phyloP scores from a whole-genome alignment of 495 filamentous ascomycete genomes.

The Aspergillus campestris region DNA sequence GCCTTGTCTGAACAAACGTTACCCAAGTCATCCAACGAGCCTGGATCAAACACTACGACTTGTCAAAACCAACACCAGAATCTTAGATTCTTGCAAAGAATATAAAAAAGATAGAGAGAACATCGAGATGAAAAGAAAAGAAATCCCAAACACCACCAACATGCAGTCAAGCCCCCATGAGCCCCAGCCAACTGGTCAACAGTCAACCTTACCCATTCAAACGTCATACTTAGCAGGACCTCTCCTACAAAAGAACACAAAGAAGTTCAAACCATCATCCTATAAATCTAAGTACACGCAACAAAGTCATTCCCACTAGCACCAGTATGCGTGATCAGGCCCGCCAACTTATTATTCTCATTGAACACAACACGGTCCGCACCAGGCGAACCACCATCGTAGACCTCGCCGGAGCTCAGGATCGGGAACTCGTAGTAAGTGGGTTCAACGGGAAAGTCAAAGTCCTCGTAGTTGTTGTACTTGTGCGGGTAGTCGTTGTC shows the following conservation, averaged over 20 bases:
- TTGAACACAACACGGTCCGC: slow-evolving; percentile 68
- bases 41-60: too few species aligned
- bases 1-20: too few species aligned
- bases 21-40: too few species aligned
- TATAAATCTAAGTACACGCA: slow-evolving; percentile 31
- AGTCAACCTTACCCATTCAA: too few species aligned
- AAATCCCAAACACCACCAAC: too few species aligned
- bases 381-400: slow-evolving; percentile 57
- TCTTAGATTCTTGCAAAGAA: too few species aligned
- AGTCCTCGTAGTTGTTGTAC: slow-evolving; percentile 69
- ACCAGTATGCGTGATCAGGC: slow-evolving; percentile 60
- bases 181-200: too few species aligned
- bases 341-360: slow-evolving; percentile 38
- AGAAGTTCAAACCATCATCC: background rate
- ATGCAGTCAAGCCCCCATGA: too few species aligned
- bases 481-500: slow-evolving; percentile 55
- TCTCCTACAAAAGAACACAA: background rate
- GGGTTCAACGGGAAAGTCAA: slow-evolving; percentile 52
- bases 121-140: too few species aligned
- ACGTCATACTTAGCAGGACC: too few species aligned
- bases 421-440: slow-evolving; percentile 72
- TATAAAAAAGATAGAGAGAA: too few species aligned
- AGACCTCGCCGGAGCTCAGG: slow-evolving; percentile 41
- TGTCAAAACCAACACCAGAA: too few species aligned
- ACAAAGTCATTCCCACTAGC: slow-evolving; percentile 60